These are phyloP conservation scores for Scheffersomyces quercinus DNA, from an alignment of 1,139 yeast species.

Conservation along the genomic window DNA sequence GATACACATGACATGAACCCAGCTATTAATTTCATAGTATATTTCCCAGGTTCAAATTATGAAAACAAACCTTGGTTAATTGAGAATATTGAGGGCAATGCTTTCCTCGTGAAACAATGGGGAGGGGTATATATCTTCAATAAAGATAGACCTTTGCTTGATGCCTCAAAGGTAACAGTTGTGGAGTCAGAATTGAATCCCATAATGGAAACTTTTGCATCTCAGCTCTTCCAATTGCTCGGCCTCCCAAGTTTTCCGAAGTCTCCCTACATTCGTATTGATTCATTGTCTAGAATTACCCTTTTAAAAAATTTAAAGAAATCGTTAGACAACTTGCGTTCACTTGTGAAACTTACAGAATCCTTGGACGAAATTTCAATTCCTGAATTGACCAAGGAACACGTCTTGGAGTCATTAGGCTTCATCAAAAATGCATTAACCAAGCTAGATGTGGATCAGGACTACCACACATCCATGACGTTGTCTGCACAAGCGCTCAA, in stretches of 20 bases:
- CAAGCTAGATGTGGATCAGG: slow-evolving; percentile 21
- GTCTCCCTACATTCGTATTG: slow-evolving; percentile 64
- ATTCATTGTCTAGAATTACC: slow-evolving; percentile 60
- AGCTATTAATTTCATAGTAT: slow-evolving; percentile 67
- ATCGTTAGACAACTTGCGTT: slow-evolving; percentile 60
- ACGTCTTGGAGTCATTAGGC: slow-evolving; percentile 44
- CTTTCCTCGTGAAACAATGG: slow-evolving; percentile 89
- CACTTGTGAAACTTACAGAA: slow-evolving; percentile 66
- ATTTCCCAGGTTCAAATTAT: slow-evolving; percentile 52
- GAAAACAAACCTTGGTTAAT: slow-evolving; percentile 45
- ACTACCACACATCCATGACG: slow-evolving; percentile 50
- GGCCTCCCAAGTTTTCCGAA: slow-evolving; percentile 62
- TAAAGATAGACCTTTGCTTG: slow-evolving; percentile 32
- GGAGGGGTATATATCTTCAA: slow-evolving; percentile 67
- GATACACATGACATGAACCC: slow-evolving; percentile 58
- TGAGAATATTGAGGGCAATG: slow-evolving; percentile 53
- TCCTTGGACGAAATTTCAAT: slow-evolving; percentile 79
- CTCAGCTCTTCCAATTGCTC: slow-evolving; percentile 70
- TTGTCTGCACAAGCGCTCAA: slow-evolving; percentile 57
- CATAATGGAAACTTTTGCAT: slow-evolving; percentile 66
- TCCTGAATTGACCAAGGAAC: slow-evolving; percentile 60
- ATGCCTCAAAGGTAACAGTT: slow-evolving; percentile 23
- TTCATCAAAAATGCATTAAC: slow-evolving; percentile 35
- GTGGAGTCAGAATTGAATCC: slow-evolving; percentile 52
- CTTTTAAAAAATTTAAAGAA: slow-evolving; percentile 53